Percentiles rank a stretch among this genome's conserved stretches.
These are phyloP conservation scores for Viola pubescens DNA, from an alignment of 441 rosid genomes.

Conservation along the genomic window DNA sequence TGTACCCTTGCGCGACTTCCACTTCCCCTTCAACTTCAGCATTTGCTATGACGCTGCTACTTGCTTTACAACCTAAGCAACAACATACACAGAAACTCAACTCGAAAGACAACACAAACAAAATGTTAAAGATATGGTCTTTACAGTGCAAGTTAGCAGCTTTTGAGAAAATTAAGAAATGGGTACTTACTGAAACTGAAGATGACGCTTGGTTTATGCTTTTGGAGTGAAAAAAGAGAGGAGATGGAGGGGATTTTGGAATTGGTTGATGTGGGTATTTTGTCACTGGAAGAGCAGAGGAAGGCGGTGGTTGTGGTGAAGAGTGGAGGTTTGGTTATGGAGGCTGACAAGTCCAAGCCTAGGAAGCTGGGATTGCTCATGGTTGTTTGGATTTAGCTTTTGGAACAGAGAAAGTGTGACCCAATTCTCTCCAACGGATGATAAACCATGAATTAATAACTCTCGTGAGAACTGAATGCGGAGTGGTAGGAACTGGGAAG, in stretches of 20 bases:
- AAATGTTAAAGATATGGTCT: background rate
- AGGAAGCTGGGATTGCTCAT: conserved; percentile 23
- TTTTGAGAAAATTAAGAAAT: background rate
- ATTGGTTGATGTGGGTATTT: conserved; percentile 9
- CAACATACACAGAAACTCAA: conserved; percentile 2
- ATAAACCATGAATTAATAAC: too few species aligned
- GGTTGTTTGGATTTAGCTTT: background rate
- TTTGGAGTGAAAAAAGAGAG: conserved; percentile 16
- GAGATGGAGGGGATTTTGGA: conserved; percentile 14
- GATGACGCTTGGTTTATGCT: conserved; percentile 16
- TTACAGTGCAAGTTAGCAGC: background rate
- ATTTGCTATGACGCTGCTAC: conserved; percentile 16
- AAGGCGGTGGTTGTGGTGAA: conserved; percentile 12
- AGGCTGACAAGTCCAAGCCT: conserved; percentile 15
- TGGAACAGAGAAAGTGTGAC: too few species aligned
- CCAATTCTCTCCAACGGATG: too few species aligned
- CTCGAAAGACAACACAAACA: conserved; percentile 4
- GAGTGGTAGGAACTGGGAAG: too few species aligned
- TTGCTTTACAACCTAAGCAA: conserved; percentile 38
- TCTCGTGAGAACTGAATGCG: too few species aligned
- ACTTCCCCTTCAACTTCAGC: conserved; percentile 37
- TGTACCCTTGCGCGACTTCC: conserved; percentile 66
- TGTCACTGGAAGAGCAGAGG: conserved; percentile 28
- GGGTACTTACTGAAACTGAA: conserved; percentile 26
- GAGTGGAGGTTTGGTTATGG: conserved; percentile 16